A percentile compares a stretch with the other conserved stretches of the same genome.
These are phyloP conservation scores for Carallia brachiata DNA, from an alignment of 345 rosid species.

Conservation along the genomic window DNA sequence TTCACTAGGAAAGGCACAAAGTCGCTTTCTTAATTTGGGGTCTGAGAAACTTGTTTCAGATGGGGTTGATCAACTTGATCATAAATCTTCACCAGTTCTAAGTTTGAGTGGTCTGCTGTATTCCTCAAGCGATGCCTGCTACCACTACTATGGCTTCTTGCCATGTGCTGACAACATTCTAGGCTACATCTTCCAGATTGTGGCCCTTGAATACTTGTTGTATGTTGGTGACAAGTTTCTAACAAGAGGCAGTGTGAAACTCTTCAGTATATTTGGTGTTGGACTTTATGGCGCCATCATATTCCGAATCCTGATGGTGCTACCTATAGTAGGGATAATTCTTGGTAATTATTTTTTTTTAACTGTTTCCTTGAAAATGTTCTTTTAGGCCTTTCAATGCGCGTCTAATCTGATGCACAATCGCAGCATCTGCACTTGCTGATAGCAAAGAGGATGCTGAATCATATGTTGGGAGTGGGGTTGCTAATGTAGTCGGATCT, in stretches of 20 bases:
- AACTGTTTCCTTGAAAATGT: too few relatives aligned
- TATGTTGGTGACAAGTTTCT: slow-evolving; percentile 14
- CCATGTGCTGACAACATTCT: slow-evolving; percentile 16
- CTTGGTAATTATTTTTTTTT: neutral
- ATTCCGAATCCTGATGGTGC: slow-evolving; percentile 13
- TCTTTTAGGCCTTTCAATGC: too few relatives aligned
- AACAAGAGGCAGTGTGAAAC: slow-evolving; percentile 10
- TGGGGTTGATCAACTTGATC: neutral
- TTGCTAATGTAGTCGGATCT: slow-evolving; percentile 4
- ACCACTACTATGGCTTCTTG: slow-evolving; percentile 13
- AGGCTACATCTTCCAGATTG: slow-evolving; percentile 12
- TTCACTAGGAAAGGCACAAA: neutral
- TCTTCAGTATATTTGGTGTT: slow-evolving; percentile 8
- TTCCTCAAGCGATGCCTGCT: neutral
- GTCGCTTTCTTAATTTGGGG: neutral
- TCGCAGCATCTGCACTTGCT: slow-evolving; percentile 15
- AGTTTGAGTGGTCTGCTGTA: neutral
- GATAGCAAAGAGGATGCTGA: neutral
- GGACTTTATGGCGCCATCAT: slow-evolving; percentile 13
- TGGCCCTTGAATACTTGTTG: slow-evolving; percentile 8
- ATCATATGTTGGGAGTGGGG: slow-evolving; percentile 1
- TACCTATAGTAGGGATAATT: neutral
- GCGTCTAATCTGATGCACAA: neutral
- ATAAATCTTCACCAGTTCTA: slow-evolving; percentile 1
- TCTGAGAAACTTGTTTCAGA: neutral